These are phyloP conservation scores for Taphrina pruni DNA, from an alignment of 1,139 yeast genomes.

Conservation along the genomic window DNA sequence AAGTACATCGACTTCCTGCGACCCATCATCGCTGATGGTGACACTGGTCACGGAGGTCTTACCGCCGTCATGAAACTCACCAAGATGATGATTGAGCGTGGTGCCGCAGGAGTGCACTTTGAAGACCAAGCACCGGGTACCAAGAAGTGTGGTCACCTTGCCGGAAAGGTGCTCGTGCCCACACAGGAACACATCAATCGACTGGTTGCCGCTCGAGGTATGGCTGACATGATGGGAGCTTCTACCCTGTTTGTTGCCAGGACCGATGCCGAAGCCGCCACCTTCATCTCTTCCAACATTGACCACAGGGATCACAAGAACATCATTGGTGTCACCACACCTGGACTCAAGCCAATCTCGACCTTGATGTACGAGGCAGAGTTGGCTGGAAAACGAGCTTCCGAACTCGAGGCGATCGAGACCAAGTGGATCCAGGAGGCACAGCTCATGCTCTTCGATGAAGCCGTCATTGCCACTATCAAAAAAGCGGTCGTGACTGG, in stretches of 20 bases:
- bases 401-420: constrained; percentile 73
- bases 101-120: constrained; percentile 98
- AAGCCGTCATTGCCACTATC: constrained; percentile 88
- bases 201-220: constrained; percentile 89
- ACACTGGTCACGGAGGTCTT: constrained; percentile 98
- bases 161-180: constrained; percentile 96
- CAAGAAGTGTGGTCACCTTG: constrained; percentile 97
- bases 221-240: constrained; percentile 91
- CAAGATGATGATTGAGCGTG: constrained; percentile 94
- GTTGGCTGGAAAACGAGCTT: constrained; percentile 71
- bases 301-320: constrained; percentile 95
- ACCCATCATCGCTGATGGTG: constrained; percentile 97
- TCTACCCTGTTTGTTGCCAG: constrained; percentile 89
- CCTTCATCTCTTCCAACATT: constrained; percentile 88
- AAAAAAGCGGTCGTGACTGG: constrained; percentile 62
- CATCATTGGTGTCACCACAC: constrained; percentile 88
- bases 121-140: constrained; percentile 99
- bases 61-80: constrained; percentile 95
- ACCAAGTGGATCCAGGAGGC: constrained; percentile 83
- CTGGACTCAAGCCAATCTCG: constrained; percentile 73
- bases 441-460: constrained; percentile 84
- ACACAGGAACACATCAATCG: constrained; percentile 96
- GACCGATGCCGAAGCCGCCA: constrained; percentile 97
- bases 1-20: constrained; percentile 77
- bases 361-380: constrained; percentile 85